These are phyloP conservation scores for Beauveria medogensis DNA, from an alignment of 2,329 filamentous ascomycete genomes.

Conservation along the genomic window DNA sequence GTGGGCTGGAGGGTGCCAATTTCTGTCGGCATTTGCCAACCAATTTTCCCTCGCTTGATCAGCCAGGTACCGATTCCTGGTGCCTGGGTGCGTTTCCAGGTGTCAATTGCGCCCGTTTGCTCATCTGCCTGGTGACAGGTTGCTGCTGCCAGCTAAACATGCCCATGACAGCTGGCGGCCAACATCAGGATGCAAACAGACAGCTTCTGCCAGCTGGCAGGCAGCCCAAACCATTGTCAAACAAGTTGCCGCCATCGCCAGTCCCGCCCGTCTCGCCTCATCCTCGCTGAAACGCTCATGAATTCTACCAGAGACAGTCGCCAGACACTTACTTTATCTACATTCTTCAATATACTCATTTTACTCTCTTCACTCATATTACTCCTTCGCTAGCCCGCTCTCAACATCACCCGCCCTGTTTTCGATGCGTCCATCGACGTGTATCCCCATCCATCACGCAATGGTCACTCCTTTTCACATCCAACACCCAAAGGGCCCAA, in stretches of 20 bases:
- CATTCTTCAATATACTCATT: neutral
- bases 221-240: constrained; percentile 3
- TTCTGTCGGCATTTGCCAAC: too few relatives aligned
- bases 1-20: too few relatives aligned
- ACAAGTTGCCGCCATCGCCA: neutral
- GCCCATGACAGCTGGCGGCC: neutral
- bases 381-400: neutral
- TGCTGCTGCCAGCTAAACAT: neutral
- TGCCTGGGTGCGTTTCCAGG: too few relatives aligned
- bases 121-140: too few relatives aligned
- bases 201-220: neutral
- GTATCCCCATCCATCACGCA: neutral
- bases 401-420: neutral
- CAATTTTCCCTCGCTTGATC: too few relatives aligned
- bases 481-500: neutral
- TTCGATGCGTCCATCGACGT: neutral
- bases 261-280: constrained; percentile 3
- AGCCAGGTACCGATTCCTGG: too few relatives aligned
- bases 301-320: constrained; percentile 8
- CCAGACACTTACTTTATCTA: neutral
- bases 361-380: neutral
- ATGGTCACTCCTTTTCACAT: neutral
- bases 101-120: too few relatives aligned
- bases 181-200: neutral
- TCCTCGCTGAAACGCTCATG: constrained; percentile 6